Percentiles rank a stretch among this genome's conserved stretches.
These are phyloP conservation scores for Suillus decipiens DNA, from an alignment of 768 basidiomycete species.

Conservation along the genomic window DNA sequence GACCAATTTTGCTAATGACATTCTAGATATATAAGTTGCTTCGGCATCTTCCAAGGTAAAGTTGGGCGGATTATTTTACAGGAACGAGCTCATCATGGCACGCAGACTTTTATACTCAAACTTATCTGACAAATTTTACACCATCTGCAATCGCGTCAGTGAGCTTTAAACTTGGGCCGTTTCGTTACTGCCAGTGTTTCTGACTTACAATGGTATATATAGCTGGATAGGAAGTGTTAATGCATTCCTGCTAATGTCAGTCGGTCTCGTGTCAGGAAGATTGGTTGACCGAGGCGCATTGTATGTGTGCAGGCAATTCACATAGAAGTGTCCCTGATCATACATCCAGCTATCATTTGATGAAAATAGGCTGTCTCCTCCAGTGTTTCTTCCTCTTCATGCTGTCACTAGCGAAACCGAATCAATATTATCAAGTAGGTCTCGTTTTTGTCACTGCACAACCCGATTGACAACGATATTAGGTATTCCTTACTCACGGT, in stretches of 20 bases:
- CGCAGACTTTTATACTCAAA: slow-evolving; percentile 40
- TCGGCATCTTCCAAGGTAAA: slow-evolving; percentile 43
- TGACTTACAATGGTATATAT: slow-evolving; percentile 6
- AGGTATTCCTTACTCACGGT: slow-evolving; percentile 49
- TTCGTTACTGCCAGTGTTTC: not conserved
- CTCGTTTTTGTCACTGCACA: not conserved
- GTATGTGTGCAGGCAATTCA: slow-evolving; percentile 25
- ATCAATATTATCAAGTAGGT: slow-evolving; percentile 39
- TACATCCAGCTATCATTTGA: slow-evolving; percentile 39
- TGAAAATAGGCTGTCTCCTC: slow-evolving; percentile 45
- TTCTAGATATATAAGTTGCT: slow-evolving; percentile 36
- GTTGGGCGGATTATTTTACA: not conserved
- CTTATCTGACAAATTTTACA: slow-evolving; percentile 36
- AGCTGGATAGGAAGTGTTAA: slow-evolving; percentile 54
- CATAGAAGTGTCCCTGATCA: not conserved
- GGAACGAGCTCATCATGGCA: not conserved
- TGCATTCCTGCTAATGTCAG: slow-evolving; percentile 43
- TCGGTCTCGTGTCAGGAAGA: slow-evolving; percentile 48
- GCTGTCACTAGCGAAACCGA: slow-evolving; percentile 43
- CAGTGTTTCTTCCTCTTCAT: slow-evolving; percentile 44
- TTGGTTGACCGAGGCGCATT: slow-evolving; percentile 55
- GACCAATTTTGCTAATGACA: not conserved
- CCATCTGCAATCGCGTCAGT: slow-evolving; percentile 40
- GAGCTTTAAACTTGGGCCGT: not conserved
- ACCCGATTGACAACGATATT: slow-evolving; percentile 16